phyloP scores from a whole-genome alignment of 2,329 filamentous ascomycete species.

The Epichloe amarillans region DNA sequence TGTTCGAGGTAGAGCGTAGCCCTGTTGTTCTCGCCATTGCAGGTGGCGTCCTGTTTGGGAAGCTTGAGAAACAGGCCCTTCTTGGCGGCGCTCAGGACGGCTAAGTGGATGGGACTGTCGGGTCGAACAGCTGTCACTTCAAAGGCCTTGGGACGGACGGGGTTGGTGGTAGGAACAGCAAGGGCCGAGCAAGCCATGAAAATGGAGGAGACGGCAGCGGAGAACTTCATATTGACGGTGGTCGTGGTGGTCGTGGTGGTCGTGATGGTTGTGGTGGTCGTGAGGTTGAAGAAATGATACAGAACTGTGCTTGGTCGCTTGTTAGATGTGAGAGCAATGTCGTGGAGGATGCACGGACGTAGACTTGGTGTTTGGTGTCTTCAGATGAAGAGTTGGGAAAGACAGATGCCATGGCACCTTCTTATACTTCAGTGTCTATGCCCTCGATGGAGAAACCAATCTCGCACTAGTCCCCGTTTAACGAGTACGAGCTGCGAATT shows the following conservation, averaged over 20 bases:
- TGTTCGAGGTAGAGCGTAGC: conserved; percentile 40
- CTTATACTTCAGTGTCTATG: neutral
- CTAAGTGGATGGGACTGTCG: conserved; percentile 34
- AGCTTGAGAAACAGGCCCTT: conserved; percentile 31
- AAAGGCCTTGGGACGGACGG: conserved; percentile 25
- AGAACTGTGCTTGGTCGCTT: neutral
- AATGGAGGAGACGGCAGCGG: conserved; percentile 13
- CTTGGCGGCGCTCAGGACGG: conserved; percentile 28
- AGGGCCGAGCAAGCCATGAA: conserved; percentile 15
- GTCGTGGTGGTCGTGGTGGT: no score
- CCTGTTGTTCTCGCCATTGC: conserved; percentile 26
- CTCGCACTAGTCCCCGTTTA: no score
- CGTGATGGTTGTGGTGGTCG: no score
- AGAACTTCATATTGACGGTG: conserved; percentile 16
- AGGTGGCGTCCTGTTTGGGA: conserved; percentile 32
- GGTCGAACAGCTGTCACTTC: conserved; percentile 36
- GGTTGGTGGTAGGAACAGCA: conserved; percentile 11
- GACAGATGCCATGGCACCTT: neutral
- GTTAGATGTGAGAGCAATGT: neutral
- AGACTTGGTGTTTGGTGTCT: neutral
- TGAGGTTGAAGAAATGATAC: neutral
- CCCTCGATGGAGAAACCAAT: no score
- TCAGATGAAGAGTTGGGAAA: neutral
- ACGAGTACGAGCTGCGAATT: no score
- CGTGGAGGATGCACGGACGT: neutral